These are phyloP conservation scores for Linnemannia exigua DNA, from an alignment of 192 early-diverging fungal genomes.

Conservation along the genomic window DNA sequence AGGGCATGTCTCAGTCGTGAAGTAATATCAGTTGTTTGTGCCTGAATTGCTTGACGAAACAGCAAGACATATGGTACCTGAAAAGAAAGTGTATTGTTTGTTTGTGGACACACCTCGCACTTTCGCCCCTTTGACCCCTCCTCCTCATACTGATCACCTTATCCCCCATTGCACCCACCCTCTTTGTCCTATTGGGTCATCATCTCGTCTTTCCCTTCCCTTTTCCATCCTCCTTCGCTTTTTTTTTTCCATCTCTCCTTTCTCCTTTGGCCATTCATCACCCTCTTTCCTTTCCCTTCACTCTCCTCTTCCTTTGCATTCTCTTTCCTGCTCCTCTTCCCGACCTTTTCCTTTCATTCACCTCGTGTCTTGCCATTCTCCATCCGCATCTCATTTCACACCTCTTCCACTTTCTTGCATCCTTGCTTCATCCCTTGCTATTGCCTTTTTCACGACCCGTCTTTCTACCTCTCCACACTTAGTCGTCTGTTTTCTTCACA, in stretches of 20 bases:
- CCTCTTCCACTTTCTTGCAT: not conserved
- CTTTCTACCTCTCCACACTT: not conserved
- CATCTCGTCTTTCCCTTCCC: not conserved
- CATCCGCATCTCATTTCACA: not conserved
- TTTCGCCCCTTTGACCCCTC: not conserved
- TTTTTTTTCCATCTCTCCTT: not conserved
- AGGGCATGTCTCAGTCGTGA: slow-evolving; percentile 8
- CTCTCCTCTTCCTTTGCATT: not conserved
- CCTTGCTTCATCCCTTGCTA: not conserved
- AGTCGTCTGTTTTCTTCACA: not conserved
- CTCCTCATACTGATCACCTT: not conserved
- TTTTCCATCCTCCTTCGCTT: not conserved
- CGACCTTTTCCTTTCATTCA: not conserved
- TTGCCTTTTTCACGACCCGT: slow-evolving; percentile 12
- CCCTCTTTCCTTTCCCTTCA: not conserved
- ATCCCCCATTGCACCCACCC: not conserved
- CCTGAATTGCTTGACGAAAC: not conserved
- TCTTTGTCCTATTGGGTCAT: not conserved
- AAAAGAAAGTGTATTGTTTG: not conserved
- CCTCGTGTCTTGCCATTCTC: not conserved
- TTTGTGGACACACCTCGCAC: not conserved
- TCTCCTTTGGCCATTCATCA: slow-evolving; percentile 1
- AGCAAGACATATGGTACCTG: not conserved
- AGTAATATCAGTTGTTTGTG: not conserved
- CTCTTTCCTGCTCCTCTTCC: not conserved